A percentile compares a stretch with the other conserved stretches of the same genome.
Evolutionary conservation across 2,329 filamentous ascomycete species (phyloP).

Genomic region (Clarireedia monteithiana): DNA sequence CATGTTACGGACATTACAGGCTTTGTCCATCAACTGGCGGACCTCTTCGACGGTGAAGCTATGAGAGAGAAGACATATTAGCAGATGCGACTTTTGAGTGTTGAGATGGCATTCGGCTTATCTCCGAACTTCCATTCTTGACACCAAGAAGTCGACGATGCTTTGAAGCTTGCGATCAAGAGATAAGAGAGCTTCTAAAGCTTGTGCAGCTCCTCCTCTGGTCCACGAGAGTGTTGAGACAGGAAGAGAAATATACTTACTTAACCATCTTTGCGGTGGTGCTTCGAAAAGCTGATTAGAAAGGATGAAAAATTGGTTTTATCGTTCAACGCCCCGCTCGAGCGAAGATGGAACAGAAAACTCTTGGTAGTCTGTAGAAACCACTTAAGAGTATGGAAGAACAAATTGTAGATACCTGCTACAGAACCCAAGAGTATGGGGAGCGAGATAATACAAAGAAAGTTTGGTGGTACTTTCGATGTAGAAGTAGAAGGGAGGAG

Average conservation of each 20-base stretch:
- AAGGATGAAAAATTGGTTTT: slow-evolving; percentile 6
- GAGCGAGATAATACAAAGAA: slow-evolving; percentile 24
- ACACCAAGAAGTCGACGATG: not conserved
- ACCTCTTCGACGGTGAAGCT: slow-evolving; percentile 99
- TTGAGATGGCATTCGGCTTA: not conserved
- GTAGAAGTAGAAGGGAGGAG: slow-evolving; percentile 11
- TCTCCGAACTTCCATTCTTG: slow-evolving; percentile 4
- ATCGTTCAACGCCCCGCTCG: slow-evolving; percentile 11
- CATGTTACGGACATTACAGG: slow-evolving; percentile 83
- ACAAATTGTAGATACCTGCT: slow-evolving; percentile 13
- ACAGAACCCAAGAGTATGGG: slow-evolving; percentile 23
- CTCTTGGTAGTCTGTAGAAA: not conserved
- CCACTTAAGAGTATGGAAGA: slow-evolving; percentile 12
- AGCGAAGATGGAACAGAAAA: slow-evolving; percentile 4
- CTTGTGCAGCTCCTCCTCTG: not conserved
- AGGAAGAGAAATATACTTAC: slow-evolving; percentile 55
- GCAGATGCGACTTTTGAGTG: slow-evolving; percentile 23
- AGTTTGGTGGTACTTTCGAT: slow-evolving; percentile 21
- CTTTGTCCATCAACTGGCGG: slow-evolving; percentile 71
- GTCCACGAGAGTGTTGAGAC: not conserved
- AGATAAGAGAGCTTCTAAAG: not conserved
- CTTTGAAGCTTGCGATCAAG: not conserved
- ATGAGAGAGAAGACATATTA: slow-evolving; percentile 40
- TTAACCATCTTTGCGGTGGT: slow-evolving; percentile 99
- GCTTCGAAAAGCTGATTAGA: slow-evolving; percentile 33